Evolutionary conservation across 768 basidiomycete genomes (phyloP), one percentile per base, ranked within the genome.

Genomic region (Tylopilus sp.): DNA sequence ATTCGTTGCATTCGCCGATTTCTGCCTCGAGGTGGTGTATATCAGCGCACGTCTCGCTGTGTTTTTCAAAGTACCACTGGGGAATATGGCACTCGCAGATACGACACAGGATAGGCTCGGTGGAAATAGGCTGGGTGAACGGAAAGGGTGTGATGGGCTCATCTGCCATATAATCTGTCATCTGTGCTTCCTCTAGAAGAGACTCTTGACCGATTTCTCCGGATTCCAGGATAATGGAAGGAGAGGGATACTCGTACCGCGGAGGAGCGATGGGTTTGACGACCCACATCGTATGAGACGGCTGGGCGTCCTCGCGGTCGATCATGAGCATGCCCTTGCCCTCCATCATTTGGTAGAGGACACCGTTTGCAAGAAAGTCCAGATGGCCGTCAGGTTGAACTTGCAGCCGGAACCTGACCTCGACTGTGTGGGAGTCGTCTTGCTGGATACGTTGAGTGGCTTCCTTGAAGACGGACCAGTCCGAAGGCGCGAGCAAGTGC

Each of bases 21-120:
- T 97, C 95, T 17, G 94, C 93, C 71, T 99, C 97, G 56, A 99
- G 78, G 41, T 92, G 86, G 72, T 99, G 97, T 4, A 90, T 87
- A 73, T 98, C 96, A 60, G 85, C 92, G 63, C 97, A 99, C 12
- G 95, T 98, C 73, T 99, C 97, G 80, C 93, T 98, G 76, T 99
- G 97, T 75, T 98, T 98, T 75, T 98, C 97, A 69, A 99, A 99
- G 76, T 94, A 99, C 97, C 97, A 99, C 56, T 96, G 90, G 3
- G 96, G 95, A 53, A 98, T 89, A 60, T 89, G 86, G 65, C 89
- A 85, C 72, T 99, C 97, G 76, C 97, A 99, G 57, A 99, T 99
- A 28, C 97, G 89, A 74, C 97, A 98, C 21, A 99, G 79, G 46
- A 98, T 90, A 26, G 81, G 85, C 54, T 90, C 84, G 24, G 81